A percentile compares a stretch with the other conserved stretches of the same genome.
Conservation (phyloP, 495 filamentous ascomycete species). For the Annulohypoxylon bovei region DNA sequence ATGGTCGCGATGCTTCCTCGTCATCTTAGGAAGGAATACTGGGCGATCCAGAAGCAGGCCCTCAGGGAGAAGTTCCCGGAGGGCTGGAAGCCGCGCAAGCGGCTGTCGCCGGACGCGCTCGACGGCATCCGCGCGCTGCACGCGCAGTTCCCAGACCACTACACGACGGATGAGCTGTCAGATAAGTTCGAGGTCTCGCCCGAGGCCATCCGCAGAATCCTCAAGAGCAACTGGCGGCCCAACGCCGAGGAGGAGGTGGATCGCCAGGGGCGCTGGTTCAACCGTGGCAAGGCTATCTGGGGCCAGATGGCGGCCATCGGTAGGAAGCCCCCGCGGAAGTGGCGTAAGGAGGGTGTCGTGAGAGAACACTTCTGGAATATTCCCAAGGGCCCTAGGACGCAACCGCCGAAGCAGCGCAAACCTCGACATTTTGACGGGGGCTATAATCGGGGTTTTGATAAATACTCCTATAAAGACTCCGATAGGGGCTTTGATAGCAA, state of each 20-base stretch:
- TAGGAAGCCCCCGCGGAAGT: conserved; percentile 71
- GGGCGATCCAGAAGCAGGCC: conserved; percentile 76
- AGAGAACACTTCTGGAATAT: conserved; percentile 51
- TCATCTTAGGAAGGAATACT: conserved; percentile 58
- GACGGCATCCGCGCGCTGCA: conserved; percentile 86
- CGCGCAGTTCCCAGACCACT: conserved; percentile 74
- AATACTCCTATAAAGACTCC: background rate
- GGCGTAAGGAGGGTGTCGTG: conserved; percentile 73
- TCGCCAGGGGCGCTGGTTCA: conserved; percentile 77
- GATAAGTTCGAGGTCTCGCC: conserved; percentile 83
- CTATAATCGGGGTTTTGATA: background rate
- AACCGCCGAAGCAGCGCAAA: conserved; percentile 19
- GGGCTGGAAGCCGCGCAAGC: conserved; percentile 84
- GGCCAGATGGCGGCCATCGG: conserved; percentile 73
- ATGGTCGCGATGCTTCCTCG: background rate
- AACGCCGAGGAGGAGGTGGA: conserved; percentile 66
- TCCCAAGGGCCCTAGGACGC: conserved; percentile 35
- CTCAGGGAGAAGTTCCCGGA: conserved; percentile 77
- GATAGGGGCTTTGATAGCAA: background rate
- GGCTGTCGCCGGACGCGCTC: conserved; percentile 88
- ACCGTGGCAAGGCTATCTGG: conserved; percentile 82
- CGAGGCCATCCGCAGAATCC: conserved; percentile 85
- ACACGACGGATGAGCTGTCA: conserved; percentile 78
- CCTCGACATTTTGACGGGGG: background rate
- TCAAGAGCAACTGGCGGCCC: conserved; percentile 85